Conservation (phyloP, 1,139 yeast genomes). For the Sugiyamaella neomexicana region DNA sequence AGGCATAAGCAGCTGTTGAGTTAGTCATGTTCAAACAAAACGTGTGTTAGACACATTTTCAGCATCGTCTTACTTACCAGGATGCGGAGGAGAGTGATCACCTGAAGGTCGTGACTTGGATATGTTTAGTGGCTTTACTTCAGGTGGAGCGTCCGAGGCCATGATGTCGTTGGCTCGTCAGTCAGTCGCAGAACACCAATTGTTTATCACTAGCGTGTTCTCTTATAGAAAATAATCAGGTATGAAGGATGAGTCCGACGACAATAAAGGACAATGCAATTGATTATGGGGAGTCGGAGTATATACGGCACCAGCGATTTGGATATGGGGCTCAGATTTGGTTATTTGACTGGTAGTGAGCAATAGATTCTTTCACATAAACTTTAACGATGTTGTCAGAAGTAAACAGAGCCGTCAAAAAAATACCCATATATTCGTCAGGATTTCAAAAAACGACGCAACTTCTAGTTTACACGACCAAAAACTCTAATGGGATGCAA, state of each 20-base stretch:
- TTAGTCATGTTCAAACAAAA: no score
- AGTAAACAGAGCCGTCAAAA: no score
- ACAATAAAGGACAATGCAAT: background rate
- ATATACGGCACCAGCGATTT: no score
- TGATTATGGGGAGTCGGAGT: background rate
- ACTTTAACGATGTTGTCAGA: background rate
- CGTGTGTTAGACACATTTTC: no score
- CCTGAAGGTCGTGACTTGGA: background rate
- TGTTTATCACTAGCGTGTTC: background rate
- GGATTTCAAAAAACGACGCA: background rate
- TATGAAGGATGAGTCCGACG: background rate
- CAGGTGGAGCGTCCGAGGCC: background rate
- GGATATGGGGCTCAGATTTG: background rate
- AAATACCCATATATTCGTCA: no score
- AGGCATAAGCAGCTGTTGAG: constrained; percentile 10
- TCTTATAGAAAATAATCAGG: no score
- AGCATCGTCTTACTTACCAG: constrained; percentile 11
- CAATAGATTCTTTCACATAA: background rate
- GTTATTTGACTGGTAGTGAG: no score
- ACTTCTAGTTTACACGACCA: background rate
- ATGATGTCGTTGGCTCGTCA: background rate
- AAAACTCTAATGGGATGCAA: background rate
- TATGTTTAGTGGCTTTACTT: constrained; percentile 11
- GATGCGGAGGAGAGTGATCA: constrained; percentile 8
- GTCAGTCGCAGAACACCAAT: background rate